Evolutionary conservation across 345 rosid genomes (phyloP).

Genomic region (Microcos paniculata): DNA sequence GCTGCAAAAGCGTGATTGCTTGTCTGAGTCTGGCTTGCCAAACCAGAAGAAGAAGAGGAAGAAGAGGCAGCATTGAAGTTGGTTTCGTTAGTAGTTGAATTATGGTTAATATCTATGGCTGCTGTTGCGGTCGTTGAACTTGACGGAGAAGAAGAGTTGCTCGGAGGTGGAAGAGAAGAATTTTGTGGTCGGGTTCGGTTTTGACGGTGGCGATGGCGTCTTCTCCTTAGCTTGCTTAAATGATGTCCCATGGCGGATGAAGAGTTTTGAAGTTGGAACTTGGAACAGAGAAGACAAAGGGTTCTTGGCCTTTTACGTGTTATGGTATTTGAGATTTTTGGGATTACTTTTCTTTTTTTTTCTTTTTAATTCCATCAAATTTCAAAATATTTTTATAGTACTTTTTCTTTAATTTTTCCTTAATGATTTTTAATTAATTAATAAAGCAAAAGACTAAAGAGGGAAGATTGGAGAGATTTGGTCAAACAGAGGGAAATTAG

Average conservation of each 20-base stretch:
- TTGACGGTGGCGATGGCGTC: not conserved
- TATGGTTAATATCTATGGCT: not conserved
- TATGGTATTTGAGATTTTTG: not conserved
- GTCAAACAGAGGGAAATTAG: no score
- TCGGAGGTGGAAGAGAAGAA: not conserved
- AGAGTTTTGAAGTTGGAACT: not conserved
- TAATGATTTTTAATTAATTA: no score
- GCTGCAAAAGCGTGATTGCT: not conserved
- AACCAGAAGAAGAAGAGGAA: not conserved
- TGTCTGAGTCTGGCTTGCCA: not conserved
- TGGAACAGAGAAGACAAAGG: not conserved
- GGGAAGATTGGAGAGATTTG: no score
- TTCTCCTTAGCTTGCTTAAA: not conserved
- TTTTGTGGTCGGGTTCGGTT: not conserved
- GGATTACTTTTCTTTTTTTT: no score
- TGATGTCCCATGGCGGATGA: conserved; percentile 8
- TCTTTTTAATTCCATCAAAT: no score
- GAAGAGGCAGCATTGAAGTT: not conserved
- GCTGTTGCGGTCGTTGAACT: not conserved
- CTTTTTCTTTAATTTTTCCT: no score
- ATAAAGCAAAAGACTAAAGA: no score
- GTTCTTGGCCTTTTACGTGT: conserved; percentile 4
- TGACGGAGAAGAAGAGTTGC: not conserved
- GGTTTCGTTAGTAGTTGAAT: not conserved
- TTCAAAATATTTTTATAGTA: no score